Evolutionary conservation across 495 filamentous ascomycete species (phyloP).

Genomic region (Rostrohypoxylon terebratum): DNA sequence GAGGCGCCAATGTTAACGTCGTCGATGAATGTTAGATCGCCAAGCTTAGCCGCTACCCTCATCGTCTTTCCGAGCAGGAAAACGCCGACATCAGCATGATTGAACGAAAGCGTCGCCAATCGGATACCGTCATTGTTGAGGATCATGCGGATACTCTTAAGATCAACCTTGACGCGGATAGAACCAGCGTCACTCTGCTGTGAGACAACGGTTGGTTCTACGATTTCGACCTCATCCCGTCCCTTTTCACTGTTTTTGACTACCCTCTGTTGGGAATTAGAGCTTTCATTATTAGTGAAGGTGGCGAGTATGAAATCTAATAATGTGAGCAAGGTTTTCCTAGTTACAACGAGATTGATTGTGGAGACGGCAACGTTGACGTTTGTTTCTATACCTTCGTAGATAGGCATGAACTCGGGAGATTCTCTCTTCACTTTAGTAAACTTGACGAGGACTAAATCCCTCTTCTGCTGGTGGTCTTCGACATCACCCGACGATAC

Average conservation of each 20-base stretch:
- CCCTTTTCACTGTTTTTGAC: conserved; percentile 55
- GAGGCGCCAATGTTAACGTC: conserved; percentile 93
- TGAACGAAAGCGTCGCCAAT: conserved; percentile 90
- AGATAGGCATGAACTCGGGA: conserved; percentile 89
- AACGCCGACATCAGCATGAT: conserved; percentile 89
- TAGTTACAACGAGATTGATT: conserved; percentile 93
- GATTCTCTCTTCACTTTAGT: conserved; percentile 89
- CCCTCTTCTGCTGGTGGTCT: conserved; percentile 71
- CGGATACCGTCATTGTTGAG: conserved; percentile 99
- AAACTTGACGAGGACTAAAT: conserved; percentile 89
- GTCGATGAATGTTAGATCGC: conserved; percentile 87
- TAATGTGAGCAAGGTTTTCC: conserved; percentile 92
- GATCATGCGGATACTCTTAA: conserved; percentile 92
- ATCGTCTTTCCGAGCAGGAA: conserved; percentile 87
- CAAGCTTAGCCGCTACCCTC: conserved; percentile 85
- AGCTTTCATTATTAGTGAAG: conserved; percentile 78
- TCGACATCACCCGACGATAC: conserved; percentile 88
- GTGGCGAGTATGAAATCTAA: conserved; percentile 96
- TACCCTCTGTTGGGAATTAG: conserved; percentile 51
- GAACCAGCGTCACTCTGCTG: conserved; percentile 55
- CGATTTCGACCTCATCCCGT: conserved; percentile 50
- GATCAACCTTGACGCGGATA: conserved; percentile 83
- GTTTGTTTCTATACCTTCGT: conserved; percentile 93
- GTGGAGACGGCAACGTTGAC: conserved; percentile 92
- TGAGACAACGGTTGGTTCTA: conserved; percentile 45